Base-by-base conservation (phyloP, 768 basidiomycete genomes). In the Hortiboletus flavorubellus region DNA sequence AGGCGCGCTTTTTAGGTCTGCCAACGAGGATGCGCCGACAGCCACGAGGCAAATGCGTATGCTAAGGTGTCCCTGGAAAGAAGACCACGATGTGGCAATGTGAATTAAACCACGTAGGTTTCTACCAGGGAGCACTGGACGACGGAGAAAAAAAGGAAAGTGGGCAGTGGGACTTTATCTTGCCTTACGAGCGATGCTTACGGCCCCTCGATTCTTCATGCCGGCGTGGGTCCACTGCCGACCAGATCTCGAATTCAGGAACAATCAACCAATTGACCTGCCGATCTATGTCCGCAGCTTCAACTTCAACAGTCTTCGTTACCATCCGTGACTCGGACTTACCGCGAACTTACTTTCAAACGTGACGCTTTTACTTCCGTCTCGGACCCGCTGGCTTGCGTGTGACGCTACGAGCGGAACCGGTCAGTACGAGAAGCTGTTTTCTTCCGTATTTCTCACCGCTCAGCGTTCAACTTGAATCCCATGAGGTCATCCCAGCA, bases 261-360 rank as follows among this genome's bases (percentile, higher is more conserved):
- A 62, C 56, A 15, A 35, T 49, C 39, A 21, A 29, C 23, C 39
- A 6, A 15, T 9, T 34, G 12, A 26, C 39, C 43, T 18, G 44
- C 34, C 63, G 64, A 63, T 66, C 53, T 64, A 54, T 54, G 23
- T 54, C 64, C 63, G 63, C 60, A 40, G 38, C 39, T 16, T 29
- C 6, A 38, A 39, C 39, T 15, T 15, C 18, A 21, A 49, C 43
- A 26, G 35, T 39, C 43, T 34, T 33, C 37, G 30, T 30, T 41
- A 23, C 34, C 46, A 48, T 34, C 37, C 37, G 30, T 30, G 34
- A 23, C n/a, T n/a, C n/a, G n/a, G n/a, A n/a, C 34, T 14, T 15
- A 15, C 49, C 40, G 46, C 43, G 23, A 53, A 53, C 49, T 35
- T 48, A 23, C 46, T 33, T 33, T 46, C 42, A 46, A 31, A 37